These are phyloP conservation scores for Heterobasidion irregulare DNA, from an alignment of 1,284 basidiomycete genomes.

Conservation along the genomic window DNA sequence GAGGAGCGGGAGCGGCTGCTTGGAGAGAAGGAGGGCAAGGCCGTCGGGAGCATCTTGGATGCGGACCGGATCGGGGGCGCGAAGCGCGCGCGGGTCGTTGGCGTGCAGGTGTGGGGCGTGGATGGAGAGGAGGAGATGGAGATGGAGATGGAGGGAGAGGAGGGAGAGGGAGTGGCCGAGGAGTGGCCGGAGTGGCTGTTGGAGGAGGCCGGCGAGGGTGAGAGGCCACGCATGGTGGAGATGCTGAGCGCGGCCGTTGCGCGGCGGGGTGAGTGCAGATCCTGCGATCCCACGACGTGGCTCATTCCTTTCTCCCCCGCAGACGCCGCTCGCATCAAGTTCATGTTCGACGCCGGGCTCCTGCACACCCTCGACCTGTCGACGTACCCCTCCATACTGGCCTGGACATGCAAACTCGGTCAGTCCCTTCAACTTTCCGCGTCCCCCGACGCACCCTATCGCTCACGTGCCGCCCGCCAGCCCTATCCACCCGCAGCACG, in stretches of 20 bases:
- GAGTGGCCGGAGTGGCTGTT: not conserved
- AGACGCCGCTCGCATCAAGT: not conserved
- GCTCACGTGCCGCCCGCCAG: not conserved
- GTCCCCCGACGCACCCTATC: not conserved
- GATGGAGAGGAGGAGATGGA: slow-evolving; percentile 21
- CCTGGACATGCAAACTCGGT: slow-evolving; percentile 35
- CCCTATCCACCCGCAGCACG: slow-evolving; percentile 2
- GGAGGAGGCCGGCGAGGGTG: not conserved
- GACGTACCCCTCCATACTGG: slow-evolving; percentile 14
- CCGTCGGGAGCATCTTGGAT: slow-evolving; percentile 31
- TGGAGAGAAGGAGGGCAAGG: slow-evolving; percentile 32
- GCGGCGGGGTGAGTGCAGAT: slow-evolving; percentile 4
- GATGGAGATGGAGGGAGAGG: slow-evolving; percentile 7
- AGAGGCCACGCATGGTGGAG: not conserved
- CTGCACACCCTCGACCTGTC: not conserved
- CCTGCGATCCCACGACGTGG: not conserved
- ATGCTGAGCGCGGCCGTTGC: slow-evolving; percentile 6
- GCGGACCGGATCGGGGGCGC: slow-evolving; percentile 23
- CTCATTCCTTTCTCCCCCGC: not conserved
- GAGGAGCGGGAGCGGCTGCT: slow-evolving; percentile 30
- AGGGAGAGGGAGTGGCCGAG: not conserved
- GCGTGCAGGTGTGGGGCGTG: slow-evolving; percentile 31
- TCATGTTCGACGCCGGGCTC: not conserved
- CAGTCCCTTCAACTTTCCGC: slow-evolving; percentile 3
- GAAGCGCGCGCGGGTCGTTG: slow-evolving; percentile 16